Evolutionary conservation across 208 protist genomes (phyloP), one percentile per base, ranked within the genome.

Genomic region (Leishmania aethiopica): DNA sequence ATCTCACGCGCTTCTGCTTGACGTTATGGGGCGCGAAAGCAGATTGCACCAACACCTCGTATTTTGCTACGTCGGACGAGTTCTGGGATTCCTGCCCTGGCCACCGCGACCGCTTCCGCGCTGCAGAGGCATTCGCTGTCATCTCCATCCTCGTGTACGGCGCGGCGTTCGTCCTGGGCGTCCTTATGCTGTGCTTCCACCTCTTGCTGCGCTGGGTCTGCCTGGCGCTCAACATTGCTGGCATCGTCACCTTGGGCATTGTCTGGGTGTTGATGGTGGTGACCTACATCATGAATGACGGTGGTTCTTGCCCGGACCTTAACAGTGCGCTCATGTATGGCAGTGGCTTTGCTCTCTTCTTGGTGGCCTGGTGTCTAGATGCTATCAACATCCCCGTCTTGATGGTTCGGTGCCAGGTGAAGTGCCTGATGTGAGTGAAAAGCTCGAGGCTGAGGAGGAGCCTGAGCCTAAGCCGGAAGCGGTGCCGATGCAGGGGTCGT

Each of bases 221-320:
- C 51, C 60, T 81, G 47, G n/a, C 88, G 25, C 75, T 95, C 53
- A 90, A 82, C 77, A 76, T 88, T 19, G 32, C 81, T 22, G 75
- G 75, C 55, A 84, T 88, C 47, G 37, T 60, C 40, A 79, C 82
- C 15, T 55, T 80, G n/a, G 25, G 66, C 60, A 42, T 90, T 10
- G 75, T 78, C n/a, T 95, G 90, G 89, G 81, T 57, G 22, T 49
- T 69, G 11, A 90, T 92, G 90, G 42, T 84, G 8, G 37, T 87
- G 60, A 5, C 62, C 35, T 91, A 84, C 77, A 66, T 78, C 78
- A 69, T n/a, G n/a, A n/a, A n/a, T n/a, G n/a, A n/a, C n/a, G n/a
- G n/a, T n/a, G n/a, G n/a, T n/a, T n/a, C n/a, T n/a, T n/a, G n/a
- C n/a, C n/a, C n/a, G n/a, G n/a, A n/a, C n/a, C n/a, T n/a, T n/a